These are phyloP conservation scores for Kurtzmaniella quercitrusa DNA, from an alignment of 1,139 yeast genomes.

Conservation along the genomic window DNA sequence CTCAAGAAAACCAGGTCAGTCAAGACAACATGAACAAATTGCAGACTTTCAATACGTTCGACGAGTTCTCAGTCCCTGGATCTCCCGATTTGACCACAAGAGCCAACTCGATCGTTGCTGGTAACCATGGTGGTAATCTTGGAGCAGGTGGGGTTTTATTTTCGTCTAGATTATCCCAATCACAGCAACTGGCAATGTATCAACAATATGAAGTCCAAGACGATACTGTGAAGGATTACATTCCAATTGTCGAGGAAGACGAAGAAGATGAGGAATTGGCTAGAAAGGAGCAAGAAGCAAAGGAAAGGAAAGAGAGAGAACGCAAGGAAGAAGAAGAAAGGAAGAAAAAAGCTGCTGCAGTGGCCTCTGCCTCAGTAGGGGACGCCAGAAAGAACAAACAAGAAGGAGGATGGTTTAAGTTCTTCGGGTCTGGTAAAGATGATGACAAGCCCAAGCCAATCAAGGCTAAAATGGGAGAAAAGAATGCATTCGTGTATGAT, in stretches of 20 bases:
- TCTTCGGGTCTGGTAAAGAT: conserved; percentile 31
- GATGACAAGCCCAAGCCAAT: conserved; percentile 70
- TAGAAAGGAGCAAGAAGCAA: conserved; percentile 10
- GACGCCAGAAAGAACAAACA: conserved; percentile 13
- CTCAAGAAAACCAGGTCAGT: conserved; percentile 1
- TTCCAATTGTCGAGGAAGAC: conserved; percentile 43
- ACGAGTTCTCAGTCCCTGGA: conserved; percentile 45
- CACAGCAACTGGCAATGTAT: conserved; percentile 43
- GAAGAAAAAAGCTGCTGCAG: conserved; percentile 14
- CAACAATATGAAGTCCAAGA: conserved; percentile 47
- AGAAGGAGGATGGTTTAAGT: conserved; percentile 45
- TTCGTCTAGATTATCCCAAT: conserved; percentile 40
- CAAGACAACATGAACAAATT: conserved; percentile 18
- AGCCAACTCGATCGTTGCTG: conserved; percentile 44
- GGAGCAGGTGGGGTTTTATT: conserved; percentile 20
- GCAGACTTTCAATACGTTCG: conserved; percentile 27
- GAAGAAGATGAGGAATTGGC: conserved; percentile 33
- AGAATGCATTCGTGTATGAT: conserved; percentile 71
- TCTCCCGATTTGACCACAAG: conserved; percentile 44
- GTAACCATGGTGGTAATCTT: conserved; percentile 11
- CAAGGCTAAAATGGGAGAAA: conserved; percentile 83
- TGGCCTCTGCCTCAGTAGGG: conserved; percentile 7
- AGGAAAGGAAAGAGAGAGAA: conserved; percentile 13
- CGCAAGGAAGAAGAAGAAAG: conserved; percentile 11
- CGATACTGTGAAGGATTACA: conserved; percentile 43